These are phyloP conservation scores for Curvularia lunata DNA, from an alignment of 2,329 filamentous ascomycete genomes.

Conservation along the genomic window DNA sequence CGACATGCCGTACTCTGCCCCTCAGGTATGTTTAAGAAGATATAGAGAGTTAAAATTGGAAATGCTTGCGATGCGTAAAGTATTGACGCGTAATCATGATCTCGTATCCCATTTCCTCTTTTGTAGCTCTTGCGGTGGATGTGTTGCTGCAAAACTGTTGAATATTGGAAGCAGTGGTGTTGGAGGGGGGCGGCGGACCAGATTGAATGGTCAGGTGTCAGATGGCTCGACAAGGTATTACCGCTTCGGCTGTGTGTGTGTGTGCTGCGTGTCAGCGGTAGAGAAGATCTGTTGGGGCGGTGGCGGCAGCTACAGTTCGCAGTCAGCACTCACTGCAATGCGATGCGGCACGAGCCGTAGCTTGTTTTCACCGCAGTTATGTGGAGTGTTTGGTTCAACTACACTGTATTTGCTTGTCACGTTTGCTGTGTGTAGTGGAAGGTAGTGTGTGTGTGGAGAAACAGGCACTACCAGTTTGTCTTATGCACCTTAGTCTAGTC, in stretches of 20 bases:
- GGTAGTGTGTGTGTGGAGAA: background rate
- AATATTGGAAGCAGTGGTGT: slow-evolving; percentile 2
- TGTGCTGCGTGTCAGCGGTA: background rate
- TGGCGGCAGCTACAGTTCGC: slow-evolving; percentile 5
- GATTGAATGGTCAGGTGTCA: slow-evolving; percentile 20
- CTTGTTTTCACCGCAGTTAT: slow-evolving; percentile 1
- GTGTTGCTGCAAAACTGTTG: slow-evolving; percentile 7
- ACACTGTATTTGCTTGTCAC: background rate
- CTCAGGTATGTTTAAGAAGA: too few species aligned
- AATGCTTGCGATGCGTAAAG: too few species aligned
- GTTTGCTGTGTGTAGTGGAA: background rate
- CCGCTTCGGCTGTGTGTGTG: background rate
- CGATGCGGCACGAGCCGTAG: slow-evolving; percentile 18
- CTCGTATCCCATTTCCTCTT: background rate
- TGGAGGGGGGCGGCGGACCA: slow-evolving; percentile 10
- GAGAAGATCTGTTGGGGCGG: background rate
- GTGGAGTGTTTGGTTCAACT: background rate
- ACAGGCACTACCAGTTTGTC: background rate
- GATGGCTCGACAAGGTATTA: slow-evolving; percentile 15
- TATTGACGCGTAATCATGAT: too few species aligned
- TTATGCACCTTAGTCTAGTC: background rate
- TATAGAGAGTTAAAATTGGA: too few species aligned
- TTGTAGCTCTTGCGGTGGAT: background rate
- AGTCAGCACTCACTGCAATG: slow-evolving; percentile 6
- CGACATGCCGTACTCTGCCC: too few species aligned